These are phyloP conservation scores for Casuarina glauca DNA, from an alignment of 306 rosid genomes.

Conservation along the genomic window DNA sequence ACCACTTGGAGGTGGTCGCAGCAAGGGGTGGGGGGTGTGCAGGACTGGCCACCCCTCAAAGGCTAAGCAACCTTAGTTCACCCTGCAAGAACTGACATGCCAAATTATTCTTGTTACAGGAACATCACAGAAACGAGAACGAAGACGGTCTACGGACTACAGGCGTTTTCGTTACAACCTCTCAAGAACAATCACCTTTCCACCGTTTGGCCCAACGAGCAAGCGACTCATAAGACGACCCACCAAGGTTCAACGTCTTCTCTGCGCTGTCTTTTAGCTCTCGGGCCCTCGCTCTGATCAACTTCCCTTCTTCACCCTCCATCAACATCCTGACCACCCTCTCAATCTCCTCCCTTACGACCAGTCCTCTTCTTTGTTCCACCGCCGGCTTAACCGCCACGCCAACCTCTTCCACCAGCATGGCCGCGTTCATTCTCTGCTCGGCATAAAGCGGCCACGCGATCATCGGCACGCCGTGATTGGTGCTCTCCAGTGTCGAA, in stretches of 20 bases:
- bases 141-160: no score
- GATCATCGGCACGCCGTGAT: slow-evolving; percentile 46
- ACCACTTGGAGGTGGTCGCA: no score
- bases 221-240: slow-evolving; percentile 31
- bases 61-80: no score
- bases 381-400: slow-evolving; percentile 24
- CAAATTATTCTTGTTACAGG: no score
- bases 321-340: slow-evolving; percentile 33
- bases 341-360: slow-evolving; percentile 36
- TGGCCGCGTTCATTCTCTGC: slow-evolving; percentile 48
- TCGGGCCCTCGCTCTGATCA: slow-evolving; percentile 14
- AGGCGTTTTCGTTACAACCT: no score
- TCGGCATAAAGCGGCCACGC: slow-evolving; percentile 57
- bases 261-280: slow-evolving; percentile 21
- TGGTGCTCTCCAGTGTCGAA: slow-evolving; percentile 48
- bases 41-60: no score
- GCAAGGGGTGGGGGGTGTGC: no score
- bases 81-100: no score
- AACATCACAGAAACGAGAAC: no score
- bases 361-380: not conserved
- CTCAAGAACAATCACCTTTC: not conserved
- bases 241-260: slow-evolving; percentile 10
- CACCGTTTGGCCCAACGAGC: not conserved
- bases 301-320: slow-evolving; percentile 37
- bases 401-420: slow-evolving; percentile 33